Conservation (phyloP, 257 asterid species). For the Oldenlandia corymbosa region DNA sequence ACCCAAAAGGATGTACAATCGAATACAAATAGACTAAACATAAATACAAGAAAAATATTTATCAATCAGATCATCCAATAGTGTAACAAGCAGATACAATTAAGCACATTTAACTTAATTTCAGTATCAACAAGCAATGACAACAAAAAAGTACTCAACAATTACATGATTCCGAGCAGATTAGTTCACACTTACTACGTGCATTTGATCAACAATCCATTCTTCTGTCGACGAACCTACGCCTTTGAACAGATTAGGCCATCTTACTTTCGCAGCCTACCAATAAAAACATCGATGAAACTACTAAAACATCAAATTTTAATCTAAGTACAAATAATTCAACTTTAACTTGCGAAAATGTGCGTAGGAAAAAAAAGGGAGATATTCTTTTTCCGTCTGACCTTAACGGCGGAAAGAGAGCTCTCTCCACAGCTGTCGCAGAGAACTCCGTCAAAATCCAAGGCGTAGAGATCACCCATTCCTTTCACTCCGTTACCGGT, state of each 20-base stretch:
- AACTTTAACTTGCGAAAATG: neutral
- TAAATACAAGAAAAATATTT: no score
- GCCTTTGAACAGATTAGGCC: slow-evolving; percentile 69
- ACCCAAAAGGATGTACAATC: no score
- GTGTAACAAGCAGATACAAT: no score
- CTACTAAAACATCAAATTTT: neutral
- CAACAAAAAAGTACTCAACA: no score
- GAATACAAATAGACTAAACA: no score
- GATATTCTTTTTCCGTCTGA: neutral
- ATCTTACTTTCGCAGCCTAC: slow-evolving; percentile 90
- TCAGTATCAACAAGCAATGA: no score
- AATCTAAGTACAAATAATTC: neutral
- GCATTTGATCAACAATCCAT: slow-evolving; percentile 97
- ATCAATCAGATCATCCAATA: no score
- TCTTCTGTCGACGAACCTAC: slow-evolving; percentile 67
- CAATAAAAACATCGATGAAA: neutral
- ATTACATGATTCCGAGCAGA: no score
- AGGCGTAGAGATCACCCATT: slow-evolving; percentile 89
- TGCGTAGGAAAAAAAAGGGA: neutral
- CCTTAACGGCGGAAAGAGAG: slow-evolving; percentile 94
- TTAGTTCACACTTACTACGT: slow-evolving; percentile 36
- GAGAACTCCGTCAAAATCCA: slow-evolving; percentile 94
- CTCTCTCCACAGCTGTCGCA: slow-evolving; percentile 99
- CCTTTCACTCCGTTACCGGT: slow-evolving; percentile 5
- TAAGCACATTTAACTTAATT: no score